phyloP scores from a whole-genome alignment of 2,329 filamentous ascomycete species.

The Nigrograna mackinnonii region DNA sequence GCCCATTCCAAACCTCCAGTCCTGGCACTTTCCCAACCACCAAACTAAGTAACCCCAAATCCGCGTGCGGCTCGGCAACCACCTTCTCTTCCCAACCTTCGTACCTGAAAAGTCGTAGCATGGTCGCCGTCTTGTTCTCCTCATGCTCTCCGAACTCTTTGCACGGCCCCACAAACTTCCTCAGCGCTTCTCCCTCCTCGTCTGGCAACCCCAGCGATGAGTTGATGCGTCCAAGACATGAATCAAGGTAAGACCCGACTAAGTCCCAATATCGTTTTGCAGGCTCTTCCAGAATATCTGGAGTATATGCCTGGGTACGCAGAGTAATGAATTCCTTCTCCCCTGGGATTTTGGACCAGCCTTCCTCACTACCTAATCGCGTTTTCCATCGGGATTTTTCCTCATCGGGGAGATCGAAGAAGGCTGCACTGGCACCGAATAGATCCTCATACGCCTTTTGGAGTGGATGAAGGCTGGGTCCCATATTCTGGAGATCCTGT shows the following conservation, averaged over 20 bases:
- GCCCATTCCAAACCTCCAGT: conserved; percentile 37
- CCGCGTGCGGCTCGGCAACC: conserved; percentile 40
- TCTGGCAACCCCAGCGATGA: conserved; percentile 19
- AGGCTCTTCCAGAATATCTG: conserved; percentile 29
- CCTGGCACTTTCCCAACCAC: conserved; percentile 41
- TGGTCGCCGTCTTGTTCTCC: conserved; percentile 32
- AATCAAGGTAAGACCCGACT: conserved; percentile 28
- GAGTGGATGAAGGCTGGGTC: conserved; percentile 26
- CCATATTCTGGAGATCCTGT: neutral
- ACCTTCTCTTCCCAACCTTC: conserved; percentile 37
- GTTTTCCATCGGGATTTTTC: conserved; percentile 36
- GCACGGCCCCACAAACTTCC: conserved; percentile 30
- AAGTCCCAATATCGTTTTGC: conserved; percentile 37
- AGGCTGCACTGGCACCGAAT: conserved; percentile 31
- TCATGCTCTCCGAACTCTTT: conserved; percentile 20
- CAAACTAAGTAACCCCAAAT: conserved; percentile 36
- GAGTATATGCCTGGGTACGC: conserved; percentile 32
- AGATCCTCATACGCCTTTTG: conserved; percentile 31
- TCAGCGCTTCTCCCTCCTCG: conserved; percentile 8
- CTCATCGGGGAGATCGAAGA: conserved; percentile 28
- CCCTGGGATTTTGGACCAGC: conserved; percentile 36
- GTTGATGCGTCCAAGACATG: conserved; percentile 25
- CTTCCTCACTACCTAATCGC: conserved; percentile 38
- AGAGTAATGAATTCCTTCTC: conserved; percentile 46
- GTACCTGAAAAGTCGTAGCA: conserved; percentile 41